Conservation (phyloP, 495 filamentous ascomycete genomes). For the Corynascus novoguineensis region DNA sequence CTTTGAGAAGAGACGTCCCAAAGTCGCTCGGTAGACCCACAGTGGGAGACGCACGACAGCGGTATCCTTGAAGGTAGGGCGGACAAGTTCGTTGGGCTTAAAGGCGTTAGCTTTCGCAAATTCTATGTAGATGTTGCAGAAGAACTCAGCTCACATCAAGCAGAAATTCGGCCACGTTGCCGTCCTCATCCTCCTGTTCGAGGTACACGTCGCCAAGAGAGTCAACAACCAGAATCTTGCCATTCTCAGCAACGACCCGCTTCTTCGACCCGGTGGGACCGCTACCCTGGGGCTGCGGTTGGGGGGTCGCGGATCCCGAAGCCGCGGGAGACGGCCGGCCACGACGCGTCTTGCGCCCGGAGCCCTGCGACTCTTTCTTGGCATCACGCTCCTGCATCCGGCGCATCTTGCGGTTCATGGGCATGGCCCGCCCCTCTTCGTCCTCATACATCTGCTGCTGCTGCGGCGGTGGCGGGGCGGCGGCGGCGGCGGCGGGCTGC, state of each 20-base stretch:
- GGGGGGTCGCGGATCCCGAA: constrained; percentile 29
- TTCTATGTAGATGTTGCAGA: not conserved
- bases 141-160: constrained; percentile 59
- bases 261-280: constrained; percentile 65
- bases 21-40: constrained; percentile 55
- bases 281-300: constrained; percentile 30
- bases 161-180: constrained; percentile 71
- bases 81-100: constrained; percentile 57
- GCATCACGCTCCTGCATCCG: constrained; percentile 77
- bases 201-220: constrained; percentile 85
- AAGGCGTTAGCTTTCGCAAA: not conserved
- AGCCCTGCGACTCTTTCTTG: constrained; percentile 49
- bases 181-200: constrained; percentile 83
- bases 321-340: constrained; percentile 19
- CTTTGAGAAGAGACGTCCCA: constrained; percentile 49
- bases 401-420: constrained; percentile 82
- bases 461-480: constrained; percentile 26
- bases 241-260: constrained; percentile 84
- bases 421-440: constrained; percentile 43
- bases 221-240: constrained; percentile 90
- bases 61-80: constrained; percentile 64
- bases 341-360: constrained; percentile 28
- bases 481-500: constrained; percentile 34
- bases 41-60: constrained; percentile 61
- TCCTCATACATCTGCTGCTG: constrained; percentile 37